Base-by-base conservation (phyloP, 805 yeast species). In the Candida suzukii region DNA sequence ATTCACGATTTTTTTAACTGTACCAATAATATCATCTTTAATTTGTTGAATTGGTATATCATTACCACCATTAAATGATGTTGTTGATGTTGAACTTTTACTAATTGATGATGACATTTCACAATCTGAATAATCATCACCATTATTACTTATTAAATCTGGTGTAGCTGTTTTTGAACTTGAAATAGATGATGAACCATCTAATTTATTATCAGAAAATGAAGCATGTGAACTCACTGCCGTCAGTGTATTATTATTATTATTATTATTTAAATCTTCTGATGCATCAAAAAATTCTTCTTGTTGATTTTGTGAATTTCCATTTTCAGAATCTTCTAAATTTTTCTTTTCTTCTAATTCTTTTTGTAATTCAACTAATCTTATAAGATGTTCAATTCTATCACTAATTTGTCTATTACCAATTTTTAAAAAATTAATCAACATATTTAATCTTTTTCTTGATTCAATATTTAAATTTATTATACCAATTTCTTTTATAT, bases 1-100 rank as follows among this genome's bases (percentile, higher is more conserved):
- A 32, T 80, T 77, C 28, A 90, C 88, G 37, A 88, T 88, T 56
- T 88, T 91, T 58, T 87, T 86, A 21, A 93, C 90, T 0, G 97
- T 93, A 0, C 84, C 75, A 9, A 90, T 81, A 28, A 91, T 87
- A 50, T 91, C 99, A 49, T 80, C 75, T 47, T 86, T 83, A 28
- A 90, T 72, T 35, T 78, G 67, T 45, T 61, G 64, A n/a, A 58
- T 51, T 21, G 56, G 54, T 19, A 49, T 40, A 26, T 55, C 60
- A 26, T 43, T 26, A 14, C 37, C 48, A n/a, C n/a, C n/a, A n/a
- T n/a, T n/a, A n/a, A n/a, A n/a, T n/a, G n/a, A n/a, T n/a, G n/a
- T n/a, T n/a, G n/a, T n/a, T n/a, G n/a, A n/a, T n/a, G n/a, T n/a
- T n/a, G n/a, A n/a, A n/a, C n/a, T n/a, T n/a, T n/a, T n/a, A n/a